Evolutionary conservation across 768 basidiomycete genomes (phyloP), one percentile per base, ranked within the genome.

Genomic region (Amanita exitialis): DNA sequence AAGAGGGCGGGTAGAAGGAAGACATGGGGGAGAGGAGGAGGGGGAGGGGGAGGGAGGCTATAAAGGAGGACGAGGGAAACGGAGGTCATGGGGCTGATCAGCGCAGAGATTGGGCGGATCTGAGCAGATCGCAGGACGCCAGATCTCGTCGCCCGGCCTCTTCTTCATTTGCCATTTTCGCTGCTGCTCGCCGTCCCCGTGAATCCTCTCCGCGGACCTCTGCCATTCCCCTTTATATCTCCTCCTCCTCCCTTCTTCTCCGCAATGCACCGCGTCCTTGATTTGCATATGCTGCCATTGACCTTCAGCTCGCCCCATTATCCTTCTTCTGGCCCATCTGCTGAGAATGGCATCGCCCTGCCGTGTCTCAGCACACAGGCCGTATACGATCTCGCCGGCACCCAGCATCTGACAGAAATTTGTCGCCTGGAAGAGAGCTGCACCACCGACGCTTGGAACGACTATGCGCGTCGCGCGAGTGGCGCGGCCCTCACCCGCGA

Each of bases 41-140:
- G 45, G 52, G 54, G 37, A 54, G 52, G 46, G 51, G 41, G 32
- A 36, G 42, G 42, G 41, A 28, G n/a, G 8, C 18, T 16, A 27
- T 7, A 27, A 36, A 25, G 18, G 32, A 43, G n/a, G 21, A 30
- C 30, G 42, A 48, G 42, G 35, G 34, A 18, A 23, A 34, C 23
- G 23, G 41, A 36, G 28, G 42, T 37, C 47, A 48, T 38, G 18
- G 12, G 47, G 44, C 51, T 55, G 59, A 60, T 61, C 58, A 58
- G 58, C 57, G 50, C 55, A 54, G 44, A 49, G 54, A 12, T 39
- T 50, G 44, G 54, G 30, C 34, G 44, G 54, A 53, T 50, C 43
- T 30, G 52, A 13, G 56, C 49, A 56, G 50, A 61, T 59, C 56
- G 49, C 28, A 27, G 39, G 10, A 5, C 49, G 28, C 41, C 49